Evolutionary conservation across 768 basidiomycete genomes (phyloP).

Genomic region (Cystofilobasidium bisporidii): DNA sequence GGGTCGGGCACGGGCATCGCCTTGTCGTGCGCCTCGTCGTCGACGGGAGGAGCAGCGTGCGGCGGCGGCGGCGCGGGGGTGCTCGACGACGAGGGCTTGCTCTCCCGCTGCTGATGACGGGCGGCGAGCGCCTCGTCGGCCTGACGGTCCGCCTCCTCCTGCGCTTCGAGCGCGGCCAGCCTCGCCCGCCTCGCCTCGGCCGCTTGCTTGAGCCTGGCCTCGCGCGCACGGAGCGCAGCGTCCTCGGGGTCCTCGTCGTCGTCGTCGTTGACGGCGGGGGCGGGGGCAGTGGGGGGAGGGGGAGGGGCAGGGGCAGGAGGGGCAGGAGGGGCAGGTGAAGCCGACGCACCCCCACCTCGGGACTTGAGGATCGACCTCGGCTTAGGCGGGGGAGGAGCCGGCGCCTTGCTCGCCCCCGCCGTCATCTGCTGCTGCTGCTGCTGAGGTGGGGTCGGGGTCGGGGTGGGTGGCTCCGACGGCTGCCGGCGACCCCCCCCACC

Average conservation of each 20-base stretch:
- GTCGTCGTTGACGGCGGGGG: constrained; percentile 48
- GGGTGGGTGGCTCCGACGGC: too few species aligned
- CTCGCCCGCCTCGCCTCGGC: constrained; percentile 57
- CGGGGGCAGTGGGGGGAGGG: constrained; percentile 35
- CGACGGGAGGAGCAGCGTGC: too few species aligned
- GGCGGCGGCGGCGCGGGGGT: too few species aligned
- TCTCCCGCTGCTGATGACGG: constrained; percentile 26
- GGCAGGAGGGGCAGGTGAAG: constrained; percentile 34
- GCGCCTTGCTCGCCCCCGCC: constrained; percentile 38
- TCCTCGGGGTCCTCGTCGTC: constrained; percentile 76
- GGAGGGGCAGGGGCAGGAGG: constrained; percentile 39
- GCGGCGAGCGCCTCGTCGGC: constrained; percentile 43
- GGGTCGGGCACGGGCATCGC: constrained; percentile 22
- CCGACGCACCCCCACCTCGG: constrained; percentile 42
- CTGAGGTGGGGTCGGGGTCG: too few species aligned
- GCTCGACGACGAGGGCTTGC: too few species aligned
- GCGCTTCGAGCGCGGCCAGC: constrained; percentile 49
- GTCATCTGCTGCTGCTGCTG: too few species aligned
- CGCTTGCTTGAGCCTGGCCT: constrained; percentile 61
- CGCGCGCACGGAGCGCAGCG: constrained; percentile 54
- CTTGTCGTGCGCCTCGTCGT: too few species aligned
- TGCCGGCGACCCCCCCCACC: constrained; percentile 32
- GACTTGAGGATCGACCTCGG: constrained; percentile 37
- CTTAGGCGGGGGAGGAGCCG: constrained; percentile 40
- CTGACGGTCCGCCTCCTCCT: constrained; percentile 60